phyloP scores from a whole-genome alignment of 108 stramenopile genomes.

The Nannochloropsis salina region DNA sequence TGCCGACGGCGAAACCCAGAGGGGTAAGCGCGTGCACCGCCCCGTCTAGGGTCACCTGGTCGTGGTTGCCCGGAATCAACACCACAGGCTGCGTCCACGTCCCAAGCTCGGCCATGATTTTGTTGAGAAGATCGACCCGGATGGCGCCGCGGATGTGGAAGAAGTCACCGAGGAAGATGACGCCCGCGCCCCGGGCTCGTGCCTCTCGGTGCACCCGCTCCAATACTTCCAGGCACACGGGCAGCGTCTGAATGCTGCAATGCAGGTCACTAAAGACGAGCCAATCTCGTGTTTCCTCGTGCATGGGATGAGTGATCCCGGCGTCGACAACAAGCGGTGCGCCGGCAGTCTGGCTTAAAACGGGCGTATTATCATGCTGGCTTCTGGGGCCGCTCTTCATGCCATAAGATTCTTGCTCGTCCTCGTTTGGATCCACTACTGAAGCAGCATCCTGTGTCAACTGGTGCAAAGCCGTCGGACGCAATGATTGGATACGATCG shows the following conservation, averaged over 20 bases:
- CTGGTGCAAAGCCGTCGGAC: not conserved
- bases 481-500: slow-evolving; percentile 11
- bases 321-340: not conserved
- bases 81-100: slow-evolving; percentile 49
- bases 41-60: slow-evolving; percentile 52
- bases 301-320: not conserved
- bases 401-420: not conserved
- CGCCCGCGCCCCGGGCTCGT: slow-evolving; percentile 40
- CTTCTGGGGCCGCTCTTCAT: not conserved
- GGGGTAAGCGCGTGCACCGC: slow-evolving; percentile 50
- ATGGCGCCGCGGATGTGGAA: slow-evolving; percentile 51
- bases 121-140: slow-evolving; percentile 45
- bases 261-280: slow-evolving; percentile 51
- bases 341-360: not conserved
- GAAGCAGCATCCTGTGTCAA: not conserved
- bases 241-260: slow-evolving; percentile 39
- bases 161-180: slow-evolving; percentile 51
- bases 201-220: slow-evolving; percentile 44
- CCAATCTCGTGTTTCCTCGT: slow-evolving; percentile 41
- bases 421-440: not conserved
- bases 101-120: slow-evolving; percentile 31
- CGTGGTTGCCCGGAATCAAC: slow-evolving; percentile 53
- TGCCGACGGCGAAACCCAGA: slow-evolving; percentile 39
- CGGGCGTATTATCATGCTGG: not conserved
- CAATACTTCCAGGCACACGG: slow-evolving; percentile 43